Base-by-base conservation (phyloP, 345 rosid genomes). In the Isatis tinctoria region DNA sequence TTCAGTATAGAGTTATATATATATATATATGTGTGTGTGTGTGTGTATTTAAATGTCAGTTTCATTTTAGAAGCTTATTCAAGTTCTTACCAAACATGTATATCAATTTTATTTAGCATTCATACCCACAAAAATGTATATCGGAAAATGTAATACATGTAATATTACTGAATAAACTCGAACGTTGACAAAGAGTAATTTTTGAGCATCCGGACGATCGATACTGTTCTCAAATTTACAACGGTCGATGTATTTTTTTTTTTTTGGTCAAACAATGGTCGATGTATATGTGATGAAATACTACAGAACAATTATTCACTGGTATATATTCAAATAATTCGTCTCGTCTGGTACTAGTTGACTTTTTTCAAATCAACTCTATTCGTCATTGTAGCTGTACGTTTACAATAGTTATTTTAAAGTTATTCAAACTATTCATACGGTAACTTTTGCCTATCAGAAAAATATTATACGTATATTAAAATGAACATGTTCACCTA, bases 241-340 rank as follows among this genome's bases (percentile, higher is more conserved):
- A n/a, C n/a, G n/a, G n/a, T n/a, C n/a, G n/a, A n/a, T n/a, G n/a
- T n/a, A n/a, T n/a, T n/a, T n/a, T n/a, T n/a, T n/a, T n/a, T n/a
- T n/a, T n/a, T n/a, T n/a, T n/a, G n/a, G n/a, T n/a, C n/a, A n/a
- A n/a, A n/a, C n/a, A n/a, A n/a, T n/a, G n/a, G n/a, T n/a, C n/a
- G n/a, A n/a, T 13, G 18, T 48, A 61, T 73, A 24, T 35, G 71
- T 35, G 37, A 10, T 54, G 43, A 45, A 37, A 49, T 57, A 48
- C 20, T 39, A 6, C 18, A 67, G 47, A 67, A 47, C 7, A 20
- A 43, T 1, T 45, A 49, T 49, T 10, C 35, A 60, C 57, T 43
- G 48, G 65, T 76, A 59, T 69, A 61, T 33, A 44, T 75, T 61
- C 70, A 75, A 69, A 75, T 36, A 74, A 69, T 44, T 75, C 70